Evolutionary conservation across 1,284 basidiomycete genomes (phyloP), one percentile per base, ranked within the genome.

Genomic region (Pulveroboletus sp.): DNA sequence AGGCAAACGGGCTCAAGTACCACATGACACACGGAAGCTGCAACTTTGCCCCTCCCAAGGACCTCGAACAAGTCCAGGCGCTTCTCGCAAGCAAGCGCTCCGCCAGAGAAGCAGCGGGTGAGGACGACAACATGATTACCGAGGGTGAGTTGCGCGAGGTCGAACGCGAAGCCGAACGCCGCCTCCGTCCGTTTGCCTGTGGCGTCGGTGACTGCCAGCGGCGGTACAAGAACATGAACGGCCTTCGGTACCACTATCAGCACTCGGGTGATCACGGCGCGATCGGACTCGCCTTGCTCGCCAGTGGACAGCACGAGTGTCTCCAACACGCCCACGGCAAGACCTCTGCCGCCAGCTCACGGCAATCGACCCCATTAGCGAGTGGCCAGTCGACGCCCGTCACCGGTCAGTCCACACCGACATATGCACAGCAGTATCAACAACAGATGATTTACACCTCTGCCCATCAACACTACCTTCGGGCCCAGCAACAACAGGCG

Each of bases 171-270:
- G 91, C 91, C 0, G 91, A 93, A 73, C 81, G 87, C 61, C 77
- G 89, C 36, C 75, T 91, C 39, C 76, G 91, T 53, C 93, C 93
- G 4, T 96, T 91, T 67, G 91, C 92, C 0, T 96, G 93, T 65
- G 89, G 91, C 11, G 89, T 95, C 16, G 87, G 87, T n/a, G 89
- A 91, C 58, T 99, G 96, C 71, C 87, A 86, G 67, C 84, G 97
- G 71, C 76, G 96, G 65, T 99, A 98, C 78, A 95, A 98, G 82
- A 98, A 98, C 71, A 95, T 97, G 94, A 97, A 97, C 72, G 94
- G 95, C 1, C 75, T 97, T 57, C 77, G 91, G 67, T 98, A 99
- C 65, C 95, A 99, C 75, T 98, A 98, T 73, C 89, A 95, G 70
- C 95, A 98, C 74, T 93, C 91, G 35, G 95, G 96, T 17, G 94